Base-by-base conservation (phyloP, 1,139 yeast genomes). In the Zygotorulaspora mrakii region DNA sequence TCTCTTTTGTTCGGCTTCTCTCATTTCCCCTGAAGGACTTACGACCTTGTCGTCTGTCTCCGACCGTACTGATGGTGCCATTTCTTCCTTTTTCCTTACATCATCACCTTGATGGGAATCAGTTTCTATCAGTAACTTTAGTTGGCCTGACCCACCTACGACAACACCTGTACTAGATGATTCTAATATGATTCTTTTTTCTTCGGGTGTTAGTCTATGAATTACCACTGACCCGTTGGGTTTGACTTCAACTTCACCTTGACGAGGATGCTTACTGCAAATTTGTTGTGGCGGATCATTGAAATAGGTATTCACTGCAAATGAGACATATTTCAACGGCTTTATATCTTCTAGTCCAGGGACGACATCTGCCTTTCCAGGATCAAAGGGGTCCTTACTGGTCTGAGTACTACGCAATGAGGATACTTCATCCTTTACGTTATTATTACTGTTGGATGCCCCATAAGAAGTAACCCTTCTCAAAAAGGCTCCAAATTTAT, bases 131-230 rank as follows among this genome's bases (percentile, higher is more conserved):
- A 47, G 45, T 39, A 45, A 69, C 33, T 73, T 76, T 38, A 81
- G 63, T 31, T 82, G 79, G 0, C 86, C 87, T 4, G 84, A 69
- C 1, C 94, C 94, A 21, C 94, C 94, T 25, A 83, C 89, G 3
- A 82, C 87, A 14, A 82, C 69, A 12, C 91, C 91, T n/a, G 82
- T 78, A 17, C 82, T 81, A 16, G 71, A 67, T 0, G 79, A 73
- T 43, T 69, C 63, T 44, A 74, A 64, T 1, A 79, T 66, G 41
- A 74, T 72, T 38, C 73, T 66, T 50, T 70, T 73, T 40, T 81
- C 88, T 37, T 78, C 82, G 16, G 82, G 78, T 2, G 78, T 67
- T 28, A 82, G 62, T 23, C 82, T 81, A 50, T 79, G 79, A 16
- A 82, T 71, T 10, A 74, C 69, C 10, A 81, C 68, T 2, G 73